Conservation (phyloP, 2,329 filamentous ascomycete genomes). For the Aspergillus texensis region DNA sequence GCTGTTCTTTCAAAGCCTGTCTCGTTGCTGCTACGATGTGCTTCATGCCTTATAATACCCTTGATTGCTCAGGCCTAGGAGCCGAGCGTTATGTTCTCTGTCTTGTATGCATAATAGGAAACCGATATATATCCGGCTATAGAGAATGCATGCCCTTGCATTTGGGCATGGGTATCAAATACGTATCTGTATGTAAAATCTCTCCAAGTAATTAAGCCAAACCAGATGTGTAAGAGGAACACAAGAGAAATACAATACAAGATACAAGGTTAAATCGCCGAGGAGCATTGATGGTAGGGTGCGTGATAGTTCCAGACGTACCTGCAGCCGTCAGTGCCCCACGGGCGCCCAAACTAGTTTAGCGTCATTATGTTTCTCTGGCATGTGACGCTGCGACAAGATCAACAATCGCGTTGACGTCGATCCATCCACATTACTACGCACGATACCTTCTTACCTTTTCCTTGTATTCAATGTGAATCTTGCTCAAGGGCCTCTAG, state of each 20-base stretch:
- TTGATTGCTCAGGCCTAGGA: background rate
- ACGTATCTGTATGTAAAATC: background rate
- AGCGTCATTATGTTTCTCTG: constrained; percentile 1
- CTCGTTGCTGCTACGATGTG: constrained; percentile 1
- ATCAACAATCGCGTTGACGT: constrained; percentile 6
- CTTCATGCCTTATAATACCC: constrained; percentile 2
- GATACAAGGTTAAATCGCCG: background rate
- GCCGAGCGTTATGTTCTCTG: background rate
- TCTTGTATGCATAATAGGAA: constrained; percentile 1
- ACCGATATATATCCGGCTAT: background rate
- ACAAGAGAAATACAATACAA: background rate
- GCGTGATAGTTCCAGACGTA: no score
- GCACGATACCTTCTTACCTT: background rate
- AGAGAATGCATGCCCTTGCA: background rate
- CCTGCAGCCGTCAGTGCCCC: background rate
- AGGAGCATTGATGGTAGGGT: no score
- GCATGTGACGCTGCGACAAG: constrained; percentile 15
- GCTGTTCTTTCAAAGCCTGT: background rate
- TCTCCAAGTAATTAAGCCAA: background rate
- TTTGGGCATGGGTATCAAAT: background rate
- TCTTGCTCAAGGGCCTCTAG: background rate
- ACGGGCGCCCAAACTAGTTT: constrained; percentile 10
- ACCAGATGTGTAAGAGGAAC: background rate
- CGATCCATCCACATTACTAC: background rate
- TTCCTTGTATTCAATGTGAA: background rate